phyloP scores from a whole-genome alignment of 176 grass and related monocot genomes.

The Triticum aestivum region IWGSC_CS_RefSeq_v2.1 NC_057800.1:126814437-126814936 shows the following conservation, averaged over 20 bases:
- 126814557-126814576: slow-evolving; percentile 10
- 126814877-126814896: neutral
- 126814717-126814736: slow-evolving; percentile 77
- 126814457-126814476: neutral
- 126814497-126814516: neutral
- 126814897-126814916: neutral
- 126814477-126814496: neutral
- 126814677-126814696: neutral
- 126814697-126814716: slow-evolving; percentile 26
- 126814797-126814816: slow-evolving; percentile 92
- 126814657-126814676: neutral
- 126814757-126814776: slow-evolving; percentile 75
- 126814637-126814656: neutral
- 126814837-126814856: slow-evolving; percentile 31
- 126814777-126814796: slow-evolving; percentile 65
- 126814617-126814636: neutral
- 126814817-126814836: slow-evolving; percentile 84
- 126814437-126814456: neutral
- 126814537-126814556: slow-evolving; percentile 13
- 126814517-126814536: neutral
- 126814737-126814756: slow-evolving; percentile 81
- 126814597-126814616: slow-evolving; percentile 13
- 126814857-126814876: neutral
- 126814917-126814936: neutral
- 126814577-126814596: neutral